A percentile compares a stretch with the other conserved stretches of the same genome.
phyloP scores from a whole-genome alignment of 2,329 filamentous ascomycete genomes.

The Fusarium buharicum region DNA sequence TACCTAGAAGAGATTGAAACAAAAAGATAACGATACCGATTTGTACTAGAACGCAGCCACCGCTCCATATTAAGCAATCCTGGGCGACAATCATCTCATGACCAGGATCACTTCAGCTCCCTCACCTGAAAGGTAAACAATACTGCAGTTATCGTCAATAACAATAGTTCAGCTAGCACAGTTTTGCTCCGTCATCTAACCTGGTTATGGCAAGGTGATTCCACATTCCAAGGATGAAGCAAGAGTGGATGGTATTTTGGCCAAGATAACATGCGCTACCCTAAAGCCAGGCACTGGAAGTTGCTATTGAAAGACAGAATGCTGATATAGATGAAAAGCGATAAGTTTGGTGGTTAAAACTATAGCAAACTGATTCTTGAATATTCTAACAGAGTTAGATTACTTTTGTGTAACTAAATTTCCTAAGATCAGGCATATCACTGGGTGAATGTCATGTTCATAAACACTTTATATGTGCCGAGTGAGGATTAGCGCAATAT shows the following conservation, averaged over 20 bases:
- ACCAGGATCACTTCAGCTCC: not conserved
- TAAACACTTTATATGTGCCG: no score
- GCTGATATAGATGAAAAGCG: no score
- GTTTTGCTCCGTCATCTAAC: not conserved
- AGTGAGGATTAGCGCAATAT: no score
- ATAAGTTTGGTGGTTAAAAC: no score
- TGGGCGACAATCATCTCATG: constrained; percentile 10
- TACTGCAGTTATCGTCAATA: not conserved
- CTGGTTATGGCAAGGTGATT: not conserved
- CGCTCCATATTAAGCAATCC: not conserved
- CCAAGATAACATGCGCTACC: not conserved
- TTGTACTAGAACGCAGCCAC: constrained; percentile 22
- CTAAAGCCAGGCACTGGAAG: not conserved
- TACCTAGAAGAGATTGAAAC: constrained; percentile 20
- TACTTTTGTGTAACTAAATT: no score
- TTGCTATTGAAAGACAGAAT: no score
- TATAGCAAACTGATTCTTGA: no score
- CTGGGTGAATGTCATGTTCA: no score
- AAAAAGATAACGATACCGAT: not conserved
- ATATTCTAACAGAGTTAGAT: no score
- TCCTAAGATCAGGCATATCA: no score
- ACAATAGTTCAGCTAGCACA: not conserved
- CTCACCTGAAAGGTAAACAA: constrained; percentile 28
- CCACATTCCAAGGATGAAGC: not conserved
- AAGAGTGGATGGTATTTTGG: no score